These are phyloP conservation scores for Caryopteris hybrid DNA, from an alignment of 305 asterid genomes.

Conservation along the genomic window DNA sequence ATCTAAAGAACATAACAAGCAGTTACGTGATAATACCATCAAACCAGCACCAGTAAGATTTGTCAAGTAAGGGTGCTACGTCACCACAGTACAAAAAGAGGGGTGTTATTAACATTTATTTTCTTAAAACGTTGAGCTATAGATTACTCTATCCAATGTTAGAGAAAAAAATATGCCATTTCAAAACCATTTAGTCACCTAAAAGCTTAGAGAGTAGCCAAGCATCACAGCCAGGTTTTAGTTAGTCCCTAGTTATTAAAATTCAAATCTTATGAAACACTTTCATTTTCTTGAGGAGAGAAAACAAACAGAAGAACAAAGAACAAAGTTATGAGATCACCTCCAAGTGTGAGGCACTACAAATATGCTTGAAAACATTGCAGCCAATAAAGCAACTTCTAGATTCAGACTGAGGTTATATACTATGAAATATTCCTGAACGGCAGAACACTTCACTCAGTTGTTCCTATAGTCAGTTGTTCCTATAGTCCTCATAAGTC, in stretches of 20 bases:
- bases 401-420: background rate
- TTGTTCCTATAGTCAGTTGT: background rate
- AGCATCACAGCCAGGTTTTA: background rate
- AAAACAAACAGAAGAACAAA: background rate
- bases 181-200: background rate
- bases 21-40: background rate
- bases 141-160: too few species aligned
- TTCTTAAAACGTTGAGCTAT: background rate
- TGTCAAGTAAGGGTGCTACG: background rate
- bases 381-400: background rate
- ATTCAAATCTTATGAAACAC: too few species aligned
- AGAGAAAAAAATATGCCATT: background rate
- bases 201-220: background rate
- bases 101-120: background rate
- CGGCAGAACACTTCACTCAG: too few species aligned
- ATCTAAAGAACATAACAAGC: background rate
- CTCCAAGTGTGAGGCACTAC: background rate
- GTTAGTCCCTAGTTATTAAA: background rate
- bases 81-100: background rate
- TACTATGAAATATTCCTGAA: too few species aligned
- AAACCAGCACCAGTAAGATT: background rate
- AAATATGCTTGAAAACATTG: background rate
- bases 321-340: background rate
- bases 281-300: background rate
- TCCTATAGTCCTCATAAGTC: background rate